phyloP scores from a whole-genome alignment of 2,329 filamentous ascomycete species.

The Epichloe hybrida region DNA sequence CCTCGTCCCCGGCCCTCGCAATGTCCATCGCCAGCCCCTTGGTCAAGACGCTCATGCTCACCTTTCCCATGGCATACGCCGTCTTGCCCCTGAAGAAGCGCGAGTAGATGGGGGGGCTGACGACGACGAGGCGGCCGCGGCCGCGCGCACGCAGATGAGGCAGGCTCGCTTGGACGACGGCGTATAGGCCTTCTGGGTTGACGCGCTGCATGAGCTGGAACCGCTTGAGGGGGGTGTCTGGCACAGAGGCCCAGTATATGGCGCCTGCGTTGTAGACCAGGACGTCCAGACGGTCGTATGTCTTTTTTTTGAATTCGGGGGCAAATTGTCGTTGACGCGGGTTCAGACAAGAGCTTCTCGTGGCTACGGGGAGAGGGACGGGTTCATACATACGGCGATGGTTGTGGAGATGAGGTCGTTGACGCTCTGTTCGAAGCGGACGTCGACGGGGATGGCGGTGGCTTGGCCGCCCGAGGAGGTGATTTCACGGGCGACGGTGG shows the following conservation, averaged over 20 bases:
- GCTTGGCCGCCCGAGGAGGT: slow-evolving; percentile 48
- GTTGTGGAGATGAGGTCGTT: slow-evolving; percentile 45
- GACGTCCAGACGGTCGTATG: slow-evolving; percentile 54
- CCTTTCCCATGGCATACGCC: slow-evolving; percentile 66
- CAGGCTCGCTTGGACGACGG: slow-evolving; percentile 51
- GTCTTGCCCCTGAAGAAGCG: slow-evolving; percentile 79
- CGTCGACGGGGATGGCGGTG: slow-evolving; percentile 55
- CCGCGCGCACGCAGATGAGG: slow-evolving; percentile 41
- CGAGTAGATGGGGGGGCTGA: slow-evolving; percentile 74
- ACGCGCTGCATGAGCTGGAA: slow-evolving; percentile 67
- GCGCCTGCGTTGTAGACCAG: slow-evolving; percentile 75
- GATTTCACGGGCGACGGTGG: slow-evolving; percentile 67
- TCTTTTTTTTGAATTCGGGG: slow-evolving; percentile 16
- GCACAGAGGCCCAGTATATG: slow-evolving; percentile 70
- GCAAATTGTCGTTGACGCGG: no score
- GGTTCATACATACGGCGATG: slow-evolving; percentile 19
- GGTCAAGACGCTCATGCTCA: slow-evolving; percentile 70
- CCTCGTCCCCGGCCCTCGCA: slow-evolving; percentile 33
- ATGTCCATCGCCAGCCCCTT: slow-evolving; percentile 78
- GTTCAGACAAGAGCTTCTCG: no score
- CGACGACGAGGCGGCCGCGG: slow-evolving; percentile 57
- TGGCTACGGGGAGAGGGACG: neutral
- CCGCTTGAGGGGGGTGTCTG: slow-evolving; percentile 59
- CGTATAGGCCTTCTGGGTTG: slow-evolving; percentile 66
- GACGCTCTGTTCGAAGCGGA: slow-evolving; percentile 49